Evolutionary conservation across 2,329 filamentous ascomycete genomes (phyloP).

Genomic region (Trichophaea hybrida): DNA sequence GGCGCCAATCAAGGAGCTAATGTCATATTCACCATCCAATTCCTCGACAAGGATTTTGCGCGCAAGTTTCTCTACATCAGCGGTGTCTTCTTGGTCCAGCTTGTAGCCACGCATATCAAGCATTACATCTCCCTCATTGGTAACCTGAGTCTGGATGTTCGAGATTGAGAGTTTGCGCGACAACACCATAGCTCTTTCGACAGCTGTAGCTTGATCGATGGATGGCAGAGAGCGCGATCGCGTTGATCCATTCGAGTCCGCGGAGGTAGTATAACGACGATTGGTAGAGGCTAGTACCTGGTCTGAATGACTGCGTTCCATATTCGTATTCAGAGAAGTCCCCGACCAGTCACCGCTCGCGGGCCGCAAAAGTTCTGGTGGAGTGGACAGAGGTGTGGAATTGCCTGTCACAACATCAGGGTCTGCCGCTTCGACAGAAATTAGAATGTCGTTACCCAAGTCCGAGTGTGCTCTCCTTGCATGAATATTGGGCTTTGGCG

Average conservation of each 20-base stretch:
- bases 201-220: slow-evolving; percentile 55
- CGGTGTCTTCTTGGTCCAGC: slow-evolving; percentile 77
- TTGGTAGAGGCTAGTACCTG: slow-evolving; percentile 37
- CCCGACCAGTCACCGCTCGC: slow-evolving; percentile 28
- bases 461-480: slow-evolving; percentile 35
- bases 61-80: slow-evolving; percentile 84
- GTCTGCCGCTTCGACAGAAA: background rate
- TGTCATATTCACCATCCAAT: slow-evolving; percentile 87
- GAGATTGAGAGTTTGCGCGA: slow-evolving; percentile 70
- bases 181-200: slow-evolving; percentile 67
- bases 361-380: slow-evolving; percentile 29
- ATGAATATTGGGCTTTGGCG: slow-evolving; percentile 13
- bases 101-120: slow-evolving; percentile 97
- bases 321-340: slow-evolving; percentile 18
- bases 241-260: slow-evolving; percentile 22
- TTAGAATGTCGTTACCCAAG: slow-evolving; percentile 22
- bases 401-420: slow-evolving; percentile 28
- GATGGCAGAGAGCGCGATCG: slow-evolving; percentile 65
- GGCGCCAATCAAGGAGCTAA: slow-evolving; percentile 84
- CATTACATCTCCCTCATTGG: slow-evolving; percentile 86
- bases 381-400: slow-evolving; percentile 33
- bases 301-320: slow-evolving; percentile 42
- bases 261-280: slow-evolving; percentile 25
- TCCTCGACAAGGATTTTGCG: slow-evolving; percentile 86
- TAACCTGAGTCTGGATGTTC: slow-evolving; percentile 89